A percentile compares a stretch with the other conserved stretches of the same genome.
Evolutionary conservation across 2,329 filamentous ascomycete genomes (phyloP).

Genomic region (Xylaria sp.): DNA sequence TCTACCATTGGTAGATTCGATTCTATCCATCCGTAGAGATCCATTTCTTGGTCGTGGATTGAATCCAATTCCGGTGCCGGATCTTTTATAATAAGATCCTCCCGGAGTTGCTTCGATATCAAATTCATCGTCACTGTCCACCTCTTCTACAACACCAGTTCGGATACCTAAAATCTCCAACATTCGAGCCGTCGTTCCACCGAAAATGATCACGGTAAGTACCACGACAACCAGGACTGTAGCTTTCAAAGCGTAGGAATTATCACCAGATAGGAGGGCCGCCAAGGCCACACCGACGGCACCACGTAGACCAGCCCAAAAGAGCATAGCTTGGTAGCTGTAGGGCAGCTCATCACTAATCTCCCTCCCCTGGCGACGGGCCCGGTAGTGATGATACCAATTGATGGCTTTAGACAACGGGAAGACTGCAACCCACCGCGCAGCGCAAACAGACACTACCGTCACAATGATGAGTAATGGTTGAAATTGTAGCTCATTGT

Average conservation of each 20-base stretch:
- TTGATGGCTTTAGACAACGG: conserved; percentile 90
- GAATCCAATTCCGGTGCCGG: conserved; percentile 78
- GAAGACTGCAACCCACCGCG: conserved; percentile 93
- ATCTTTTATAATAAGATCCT: conserved; percentile 80
- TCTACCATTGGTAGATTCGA: conserved; percentile 46
- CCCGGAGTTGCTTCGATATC: conserved; percentile 82
- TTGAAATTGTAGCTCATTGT: conserved; percentile 86
- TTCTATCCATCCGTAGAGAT: conserved; percentile 62
- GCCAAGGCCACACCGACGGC: conserved; percentile 95
- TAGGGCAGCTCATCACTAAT: conserved; percentile 88
- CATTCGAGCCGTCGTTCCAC: conserved; percentile 96
- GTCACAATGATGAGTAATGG: conserved; percentile 95
- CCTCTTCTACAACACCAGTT: conserved; percentile 94
- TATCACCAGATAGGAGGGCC: conserved; percentile 82
- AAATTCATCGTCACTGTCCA: conserved; percentile 97
- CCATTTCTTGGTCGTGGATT: conserved; percentile 68
- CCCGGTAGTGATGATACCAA: conserved; percentile 87
- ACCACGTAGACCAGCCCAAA: conserved; percentile 95
- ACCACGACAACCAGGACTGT: conserved; percentile 98
- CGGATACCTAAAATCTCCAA: conserved; percentile 95
- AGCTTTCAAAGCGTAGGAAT: conserved; percentile 82
- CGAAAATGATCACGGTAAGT: conserved; percentile 97
- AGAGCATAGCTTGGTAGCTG: conserved; percentile 99
- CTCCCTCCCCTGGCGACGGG: conserved; percentile 74
- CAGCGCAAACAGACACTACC: conserved; percentile 87